Evolutionary conservation across 108 stramenopile species (phyloP).

Genomic region (Nannochloropsis salina): DNA sequence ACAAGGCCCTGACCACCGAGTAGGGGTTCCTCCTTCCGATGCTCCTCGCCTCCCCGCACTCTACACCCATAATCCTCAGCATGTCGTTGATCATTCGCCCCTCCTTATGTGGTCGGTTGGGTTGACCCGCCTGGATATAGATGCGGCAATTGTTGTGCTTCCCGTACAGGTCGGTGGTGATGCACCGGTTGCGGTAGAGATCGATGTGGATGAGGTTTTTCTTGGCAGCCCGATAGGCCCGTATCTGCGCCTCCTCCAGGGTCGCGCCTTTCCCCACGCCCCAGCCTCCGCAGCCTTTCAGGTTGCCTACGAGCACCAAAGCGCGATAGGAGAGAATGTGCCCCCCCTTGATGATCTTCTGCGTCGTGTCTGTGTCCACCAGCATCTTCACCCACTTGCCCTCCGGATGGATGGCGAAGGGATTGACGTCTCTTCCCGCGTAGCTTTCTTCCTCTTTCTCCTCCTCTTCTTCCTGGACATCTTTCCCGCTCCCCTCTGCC

Average conservation of each 20-base stretch:
- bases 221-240: slow-evolving; percentile 66
- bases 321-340: slow-evolving; percentile 78
- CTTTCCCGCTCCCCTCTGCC: not conserved
- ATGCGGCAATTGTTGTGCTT: slow-evolving; percentile 83
- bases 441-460: not conserved
- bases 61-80: slow-evolving; percentile 49
- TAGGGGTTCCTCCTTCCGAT: slow-evolving; percentile 51
- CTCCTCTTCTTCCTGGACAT: slow-evolving; percentile 10
- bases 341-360: slow-evolving; percentile 84
- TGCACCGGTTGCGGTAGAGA: slow-evolving; percentile 63
- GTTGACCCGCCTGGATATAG: slow-evolving; percentile 58
- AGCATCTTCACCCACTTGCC: slow-evolving; percentile 31
- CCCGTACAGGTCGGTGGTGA: slow-evolving; percentile 71
- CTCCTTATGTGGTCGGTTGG: slow-evolving; percentile 66
- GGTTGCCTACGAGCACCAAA: slow-evolving; percentile 82
- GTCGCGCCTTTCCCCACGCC: slow-evolving; percentile 81
- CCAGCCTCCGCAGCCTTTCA: slow-evolving; percentile 88
- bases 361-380: slow-evolving; percentile 70
- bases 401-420: not conserved
- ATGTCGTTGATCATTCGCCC: slow-evolving; percentile 67
- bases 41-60: slow-evolving; percentile 33
- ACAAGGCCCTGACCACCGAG: slow-evolving; percentile 44
- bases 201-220: slow-evolving; percentile 85
- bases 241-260: slow-evolving; percentile 69
- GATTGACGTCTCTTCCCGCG: not conserved